Evolutionary conservation across 352 stramenopile species (phyloP), one percentile per base, ranked within the genome.

Genomic region (Pythium coloratum): DNA sequence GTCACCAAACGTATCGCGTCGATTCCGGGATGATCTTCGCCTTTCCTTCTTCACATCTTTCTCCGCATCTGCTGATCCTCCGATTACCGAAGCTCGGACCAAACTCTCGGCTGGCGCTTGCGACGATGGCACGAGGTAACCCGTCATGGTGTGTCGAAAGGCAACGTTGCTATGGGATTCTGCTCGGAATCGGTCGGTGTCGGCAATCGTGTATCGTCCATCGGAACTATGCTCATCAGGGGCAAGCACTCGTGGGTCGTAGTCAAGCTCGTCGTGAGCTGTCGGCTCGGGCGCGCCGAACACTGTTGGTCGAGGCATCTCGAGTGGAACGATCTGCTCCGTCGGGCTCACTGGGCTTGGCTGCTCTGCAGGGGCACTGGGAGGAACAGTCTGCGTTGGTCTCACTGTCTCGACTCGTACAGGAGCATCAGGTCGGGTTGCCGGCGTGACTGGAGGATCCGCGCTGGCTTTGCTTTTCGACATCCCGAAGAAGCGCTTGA

Each of bases 401-500:
- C 8, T 20, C 20, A 16, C 40, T 16, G 12, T 24, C 0, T 20
- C 40, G 14, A 12, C 14, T 24, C 40, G 40, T 14, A 24, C 28
- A 38, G 12, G 18, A 13, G 7, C n/a, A 7, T 14, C n/a, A 5
- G 13, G 4, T 20, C n/a, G 5, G 2, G 49, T 30, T 20, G 18
- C 20, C 3, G 46, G 10, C 2, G 55, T 18, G 1, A 5, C 42
- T 34, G 46, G 30, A 32, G 34, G 16, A 24, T 49, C 40, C 6
- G 40, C 40, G 40, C 36, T 42, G 10, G 40, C 14, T 28, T 73
- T 69, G 7, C 36, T 64, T 40, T 69, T 69, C 7, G 67, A 66
- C 50, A 91, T 83, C 5, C 81, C 81, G 47, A 93, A 90, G 8
- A 93, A 86, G 0, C 85, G 73, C 67, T 91, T 91, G 0, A 93